Evolutionary conservation across 2,329 filamentous ascomycete genomes (phyloP).

Genomic region (Cercospora nicotianae): DNA sequence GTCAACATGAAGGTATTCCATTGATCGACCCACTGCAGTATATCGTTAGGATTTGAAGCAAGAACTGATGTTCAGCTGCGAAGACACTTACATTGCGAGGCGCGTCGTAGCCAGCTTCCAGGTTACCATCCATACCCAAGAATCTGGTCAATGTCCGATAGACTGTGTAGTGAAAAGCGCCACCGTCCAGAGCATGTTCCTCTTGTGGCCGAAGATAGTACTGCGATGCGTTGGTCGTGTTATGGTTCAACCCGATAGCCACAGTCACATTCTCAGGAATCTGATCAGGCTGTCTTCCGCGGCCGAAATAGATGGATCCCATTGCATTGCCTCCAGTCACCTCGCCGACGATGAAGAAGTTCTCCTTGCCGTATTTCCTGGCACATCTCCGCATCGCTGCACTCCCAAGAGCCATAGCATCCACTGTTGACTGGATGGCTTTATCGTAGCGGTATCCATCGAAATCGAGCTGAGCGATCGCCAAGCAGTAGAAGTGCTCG

Average conservation of each 20-base stretch:
- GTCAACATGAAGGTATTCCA: slow-evolving; percentile 59
- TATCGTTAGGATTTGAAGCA: not conserved
- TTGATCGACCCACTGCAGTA: slow-evolving; percentile 44
- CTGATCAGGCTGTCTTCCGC: slow-evolving; percentile 59
- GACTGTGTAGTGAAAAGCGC: slow-evolving; percentile 62
- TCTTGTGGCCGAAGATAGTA: slow-evolving; percentile 55
- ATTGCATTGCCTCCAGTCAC: slow-evolving; percentile 30
- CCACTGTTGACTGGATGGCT: slow-evolving; percentile 60
- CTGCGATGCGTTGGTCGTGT: slow-evolving; percentile 44
- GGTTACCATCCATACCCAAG: slow-evolving; percentile 58
- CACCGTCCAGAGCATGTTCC: slow-evolving; percentile 56
- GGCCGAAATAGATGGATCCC: slow-evolving; percentile 59
- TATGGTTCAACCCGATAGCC: slow-evolving; percentile 49
- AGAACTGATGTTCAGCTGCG: not conserved
- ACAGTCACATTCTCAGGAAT: slow-evolving; percentile 48
- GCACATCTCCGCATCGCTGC: not conserved
- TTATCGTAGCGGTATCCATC: slow-evolving; percentile 67
- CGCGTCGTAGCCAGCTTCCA: slow-evolving; percentile 54
- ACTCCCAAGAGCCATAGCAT: slow-evolving; percentile 52
- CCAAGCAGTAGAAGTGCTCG: slow-evolving; percentile 61
- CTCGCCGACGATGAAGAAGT: not conserved
- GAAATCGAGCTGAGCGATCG: slow-evolving; percentile 60
- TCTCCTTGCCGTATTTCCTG: not conserved
- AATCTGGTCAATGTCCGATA: slow-evolving; percentile 61
- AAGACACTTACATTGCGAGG: slow-evolving; percentile 43